Evolutionary conservation across 306 rosid species (phyloP).

Genomic region (Chamaecrista fasciculata): DNA sequence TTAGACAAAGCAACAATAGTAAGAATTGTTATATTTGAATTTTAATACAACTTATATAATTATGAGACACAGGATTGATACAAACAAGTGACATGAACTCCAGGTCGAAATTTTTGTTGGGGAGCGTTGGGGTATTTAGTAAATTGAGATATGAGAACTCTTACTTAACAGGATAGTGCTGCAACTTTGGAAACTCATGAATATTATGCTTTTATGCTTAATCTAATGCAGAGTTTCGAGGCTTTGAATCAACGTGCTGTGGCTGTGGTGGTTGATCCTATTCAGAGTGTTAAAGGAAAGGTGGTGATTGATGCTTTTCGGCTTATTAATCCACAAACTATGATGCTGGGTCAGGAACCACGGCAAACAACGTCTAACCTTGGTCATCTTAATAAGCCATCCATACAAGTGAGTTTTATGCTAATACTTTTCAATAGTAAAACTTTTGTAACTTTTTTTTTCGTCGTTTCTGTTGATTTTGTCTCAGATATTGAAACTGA

Average conservation of each 20-base stretch:
- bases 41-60: slow-evolving; percentile 5
- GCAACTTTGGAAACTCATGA: not conserved
- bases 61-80: slow-evolving; percentile 1
- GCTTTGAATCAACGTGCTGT: slow-evolving; percentile 96
- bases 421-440: slow-evolving; percentile 4
- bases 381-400: slow-evolving; percentile 93
- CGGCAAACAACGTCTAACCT: slow-evolving; percentile 92
- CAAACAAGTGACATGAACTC: not conserved
- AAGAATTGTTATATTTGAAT: not conserved
- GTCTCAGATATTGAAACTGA: slow-evolving; percentile 18
- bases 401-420: slow-evolving; percentile 69
- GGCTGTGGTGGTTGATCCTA: slow-evolving; percentile 96
- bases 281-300: slow-evolving; percentile 95
- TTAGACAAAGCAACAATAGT: not conserved
- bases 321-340: slow-evolving; percentile 86
- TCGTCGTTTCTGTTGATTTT: not conserved
- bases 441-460: slow-evolving; percentile 6
- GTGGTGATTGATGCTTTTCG: slow-evolving; percentile 97
- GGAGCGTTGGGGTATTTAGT: not conserved
- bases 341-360: slow-evolving; percentile 98
- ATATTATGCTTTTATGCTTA: not conserved
- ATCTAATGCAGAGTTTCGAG: slow-evolving; percentile 77
- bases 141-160: slow-evolving; percentile 7
- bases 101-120: not conserved
- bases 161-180: not conserved